Conservation (phyloP, 306 rosid genomes). For the Gleditsia sinensis region DNA sequence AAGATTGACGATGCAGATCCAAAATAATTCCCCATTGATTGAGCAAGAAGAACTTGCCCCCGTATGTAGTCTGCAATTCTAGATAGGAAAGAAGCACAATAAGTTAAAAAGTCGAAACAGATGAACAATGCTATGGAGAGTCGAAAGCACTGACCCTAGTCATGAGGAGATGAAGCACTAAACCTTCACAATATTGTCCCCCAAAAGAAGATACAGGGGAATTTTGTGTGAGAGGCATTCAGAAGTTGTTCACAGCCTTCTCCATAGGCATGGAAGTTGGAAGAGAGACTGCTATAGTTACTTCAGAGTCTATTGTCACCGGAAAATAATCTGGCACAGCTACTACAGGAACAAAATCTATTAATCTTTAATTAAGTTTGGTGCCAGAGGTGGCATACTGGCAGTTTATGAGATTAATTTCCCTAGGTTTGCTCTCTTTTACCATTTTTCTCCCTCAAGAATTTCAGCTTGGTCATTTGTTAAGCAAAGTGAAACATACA, state of each 20-base stretch:
- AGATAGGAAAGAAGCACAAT: too few relatives aligned
- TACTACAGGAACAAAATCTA: too few relatives aligned
- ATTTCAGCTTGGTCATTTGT: background rate
- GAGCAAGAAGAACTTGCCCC: background rate
- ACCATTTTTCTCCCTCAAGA: background rate
- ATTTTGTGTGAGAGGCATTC: background rate
- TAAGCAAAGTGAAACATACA: background rate
- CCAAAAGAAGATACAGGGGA: too few relatives aligned
- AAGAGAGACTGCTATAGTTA: background rate
- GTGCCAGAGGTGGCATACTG: too few relatives aligned
- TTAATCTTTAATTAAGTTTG: too few relatives aligned
- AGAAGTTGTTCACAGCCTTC: background rate
- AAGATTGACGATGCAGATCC: background rate
- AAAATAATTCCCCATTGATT: background rate
- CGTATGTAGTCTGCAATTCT: too few relatives aligned
- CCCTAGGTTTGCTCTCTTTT: background rate
- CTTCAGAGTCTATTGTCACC: background rate
- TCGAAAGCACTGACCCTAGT: too few relatives aligned
- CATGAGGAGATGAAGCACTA: too few relatives aligned
- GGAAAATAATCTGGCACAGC: background rate
- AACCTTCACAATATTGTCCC: too few relatives aligned
- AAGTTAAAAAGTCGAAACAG: too few relatives aligned
- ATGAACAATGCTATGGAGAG: too few relatives aligned
- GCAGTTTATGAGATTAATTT: background rate
- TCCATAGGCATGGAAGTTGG: background rate